Percentiles rank a stretch among this genome's conserved stretches.
These are phyloP conservation scores for Ceratobasidium sp. DNA, from an alignment of 1,284 basidiomycete genomes.

Conservation along the genomic window DNA sequence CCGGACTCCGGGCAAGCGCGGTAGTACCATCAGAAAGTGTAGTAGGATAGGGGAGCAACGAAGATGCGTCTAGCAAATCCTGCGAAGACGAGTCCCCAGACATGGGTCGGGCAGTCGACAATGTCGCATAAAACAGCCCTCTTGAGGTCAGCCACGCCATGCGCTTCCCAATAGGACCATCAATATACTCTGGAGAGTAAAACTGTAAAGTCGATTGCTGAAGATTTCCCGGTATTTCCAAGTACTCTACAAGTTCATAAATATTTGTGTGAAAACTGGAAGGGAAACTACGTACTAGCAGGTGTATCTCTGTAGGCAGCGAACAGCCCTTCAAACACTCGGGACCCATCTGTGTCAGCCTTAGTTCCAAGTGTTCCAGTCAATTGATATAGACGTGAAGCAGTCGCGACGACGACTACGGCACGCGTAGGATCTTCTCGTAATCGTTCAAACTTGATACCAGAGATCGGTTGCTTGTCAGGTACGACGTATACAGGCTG, in stretches of 20 bases:
- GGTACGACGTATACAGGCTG: constrained; percentile 80
- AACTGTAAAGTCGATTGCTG: constrained; percentile 80
- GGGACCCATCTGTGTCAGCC: constrained; percentile 74
- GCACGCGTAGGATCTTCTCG: constrained; percentile 53
- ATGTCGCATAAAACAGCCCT: constrained; percentile 61
- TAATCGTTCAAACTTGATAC: constrained; percentile 79
- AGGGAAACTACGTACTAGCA: constrained; percentile 68
- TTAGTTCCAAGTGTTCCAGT: constrained; percentile 69
- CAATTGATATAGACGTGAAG: constrained; percentile 91
- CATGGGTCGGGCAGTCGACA: constrained; percentile 62
- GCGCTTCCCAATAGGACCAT: constrained; percentile 68
- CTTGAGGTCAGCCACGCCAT: constrained; percentile 85
- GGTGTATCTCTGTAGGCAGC: constrained; percentile 72
- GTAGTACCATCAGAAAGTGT: constrained; percentile 46
- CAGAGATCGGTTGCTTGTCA: constrained; percentile 80
- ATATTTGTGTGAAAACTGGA: constrained; percentile 1
- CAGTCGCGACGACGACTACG: constrained; percentile 84
- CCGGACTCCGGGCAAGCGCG: constrained; percentile 43
- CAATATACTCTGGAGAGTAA: constrained; percentile 68
- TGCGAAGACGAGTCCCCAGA: constrained; percentile 59
- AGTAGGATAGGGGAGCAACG: constrained; percentile 66
- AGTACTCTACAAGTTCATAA: no score
- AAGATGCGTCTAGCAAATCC: constrained; percentile 78
- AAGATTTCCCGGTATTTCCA: constrained; percentile 81
- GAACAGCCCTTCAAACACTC: constrained; percentile 79